Conservation (phyloP, 1,139 yeast species). For the Zygotorulaspora mrakii region DNA sequence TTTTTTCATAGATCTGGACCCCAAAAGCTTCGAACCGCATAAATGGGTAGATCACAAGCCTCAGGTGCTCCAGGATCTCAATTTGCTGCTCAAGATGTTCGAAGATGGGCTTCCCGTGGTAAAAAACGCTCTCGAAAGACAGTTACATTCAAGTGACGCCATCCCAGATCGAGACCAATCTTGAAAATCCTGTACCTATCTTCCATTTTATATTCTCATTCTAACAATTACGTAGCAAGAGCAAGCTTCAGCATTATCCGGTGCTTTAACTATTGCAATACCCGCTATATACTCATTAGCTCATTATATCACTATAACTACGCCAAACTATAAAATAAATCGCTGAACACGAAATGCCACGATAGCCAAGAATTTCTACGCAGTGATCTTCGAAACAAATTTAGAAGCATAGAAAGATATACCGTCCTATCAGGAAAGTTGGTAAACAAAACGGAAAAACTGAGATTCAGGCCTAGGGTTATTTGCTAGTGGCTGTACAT, state of each 20-base stretch:
- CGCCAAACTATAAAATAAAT: not conserved
- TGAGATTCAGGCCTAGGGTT: not conserved
- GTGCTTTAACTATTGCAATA: no score
- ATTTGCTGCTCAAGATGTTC: conserved; percentile 28
- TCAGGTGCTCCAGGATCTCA: conserved; percentile 31
- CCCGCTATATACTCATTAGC: no score
- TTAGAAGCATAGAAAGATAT: conserved; percentile 4
- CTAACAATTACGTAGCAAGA: no score
- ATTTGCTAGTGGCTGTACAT: not conserved
- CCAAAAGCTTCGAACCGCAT: conserved; percentile 14
- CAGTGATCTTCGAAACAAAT: conserved; percentile 3
- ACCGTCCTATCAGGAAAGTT: no score
- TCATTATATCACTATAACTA: no score
- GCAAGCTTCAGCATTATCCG: no score
- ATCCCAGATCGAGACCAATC: conserved; percentile 12
- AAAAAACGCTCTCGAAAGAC: conserved; percentile 30
- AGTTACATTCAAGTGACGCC: conserved; percentile 15
- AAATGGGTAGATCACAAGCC: conserved; percentile 30
- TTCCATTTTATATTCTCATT: no score
- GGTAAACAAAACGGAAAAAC: not conserved
- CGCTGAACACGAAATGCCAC: not conserved
- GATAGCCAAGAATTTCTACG: not conserved
- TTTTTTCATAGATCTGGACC: conserved; percentile 30
- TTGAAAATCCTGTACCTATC: not conserved
- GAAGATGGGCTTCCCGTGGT: conserved; percentile 34